Conservation (phyloP, 2,329 filamentous ascomycete species). For the Epichloe typhina region DNA sequence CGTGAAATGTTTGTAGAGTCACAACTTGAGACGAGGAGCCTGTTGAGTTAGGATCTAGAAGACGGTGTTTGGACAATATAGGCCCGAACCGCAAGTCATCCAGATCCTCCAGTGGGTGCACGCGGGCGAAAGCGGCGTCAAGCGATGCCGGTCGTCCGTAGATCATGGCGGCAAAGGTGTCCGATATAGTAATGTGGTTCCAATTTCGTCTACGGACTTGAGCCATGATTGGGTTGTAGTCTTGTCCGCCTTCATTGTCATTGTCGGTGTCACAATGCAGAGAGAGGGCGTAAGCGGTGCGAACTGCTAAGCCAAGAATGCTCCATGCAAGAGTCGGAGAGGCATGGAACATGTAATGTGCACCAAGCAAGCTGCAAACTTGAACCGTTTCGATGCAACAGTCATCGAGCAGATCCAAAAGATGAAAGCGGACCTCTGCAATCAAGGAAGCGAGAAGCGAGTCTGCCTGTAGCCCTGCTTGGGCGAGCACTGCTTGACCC, state of each 20-base stretch:
- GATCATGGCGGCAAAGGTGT: slow-evolving; percentile 17
- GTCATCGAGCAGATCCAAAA: slow-evolving; percentile 4
- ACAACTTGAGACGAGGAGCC: slow-evolving; percentile 1
- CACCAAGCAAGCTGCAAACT: slow-evolving; percentile 2
- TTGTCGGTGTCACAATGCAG: slow-evolving; percentile 8
- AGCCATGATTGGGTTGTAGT: slow-evolving; percentile 2
- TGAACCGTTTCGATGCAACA: slow-evolving; percentile 4
- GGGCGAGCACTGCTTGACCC: slow-evolving; percentile 7
- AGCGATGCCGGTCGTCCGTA: slow-evolving; percentile 17
- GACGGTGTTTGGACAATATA: slow-evolving; percentile 1
- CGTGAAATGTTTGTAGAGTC: slow-evolving; percentile 13
- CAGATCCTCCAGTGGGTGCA: slow-evolving; percentile 13
- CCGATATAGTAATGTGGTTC: slow-evolving; percentile 16
- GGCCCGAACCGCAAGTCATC: slow-evolving; percentile 11
- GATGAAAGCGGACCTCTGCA: slow-evolving; percentile 1
- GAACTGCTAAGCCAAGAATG: slow-evolving; percentile 7
- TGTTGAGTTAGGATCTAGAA: neutral
- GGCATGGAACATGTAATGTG: slow-evolving; percentile 3
- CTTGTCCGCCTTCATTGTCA: neutral
- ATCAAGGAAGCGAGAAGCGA: neutral
- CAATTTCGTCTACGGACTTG: slow-evolving; percentile 17
- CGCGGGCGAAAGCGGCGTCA: slow-evolving; percentile 13
- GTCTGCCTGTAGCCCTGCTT: neutral
- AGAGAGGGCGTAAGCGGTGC: slow-evolving; percentile 8
- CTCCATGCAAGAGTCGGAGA: slow-evolving; percentile 3